phyloP scores from a whole-genome alignment of 2,329 filamentous ascomycete genomes.

The Pseudocercospora crystallina region DNA sequence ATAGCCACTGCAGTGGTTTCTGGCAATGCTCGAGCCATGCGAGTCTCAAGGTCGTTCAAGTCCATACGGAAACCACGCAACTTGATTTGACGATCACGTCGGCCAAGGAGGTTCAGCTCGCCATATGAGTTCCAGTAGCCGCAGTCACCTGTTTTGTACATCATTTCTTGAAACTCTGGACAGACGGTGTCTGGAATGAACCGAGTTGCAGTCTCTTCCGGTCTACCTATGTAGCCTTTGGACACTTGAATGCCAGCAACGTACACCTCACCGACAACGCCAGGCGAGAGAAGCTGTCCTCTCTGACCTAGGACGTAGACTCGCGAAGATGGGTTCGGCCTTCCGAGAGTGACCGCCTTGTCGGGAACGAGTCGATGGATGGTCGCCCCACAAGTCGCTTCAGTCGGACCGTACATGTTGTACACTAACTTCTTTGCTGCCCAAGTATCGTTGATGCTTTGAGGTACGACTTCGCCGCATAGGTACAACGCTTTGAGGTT shows the following conservation, averaged over 20 bases:
- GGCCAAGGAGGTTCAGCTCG: neutral
- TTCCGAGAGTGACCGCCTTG: neutral
- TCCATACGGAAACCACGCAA: slow-evolving; percentile 2
- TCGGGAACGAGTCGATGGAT: slow-evolving; percentile 1
- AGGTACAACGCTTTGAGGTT: neutral
- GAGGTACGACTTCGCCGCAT: neutral
- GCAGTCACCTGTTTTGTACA: slow-evolving; percentile 3
- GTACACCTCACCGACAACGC: too few relatives aligned
- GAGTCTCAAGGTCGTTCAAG: neutral
- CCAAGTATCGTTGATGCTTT: neutral
- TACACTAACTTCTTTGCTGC: neutral
- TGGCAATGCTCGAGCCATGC: neutral
- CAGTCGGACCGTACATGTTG: slow-evolving; percentile 6
- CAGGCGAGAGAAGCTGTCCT: too few relatives aligned
- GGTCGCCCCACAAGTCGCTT: slow-evolving; percentile 4
- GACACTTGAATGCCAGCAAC: too few relatives aligned
- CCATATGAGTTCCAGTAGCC: slow-evolving; percentile 5
- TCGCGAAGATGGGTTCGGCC: neutral
- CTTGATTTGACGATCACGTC: slow-evolving; percentile 7
- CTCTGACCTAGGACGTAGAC: neutral
- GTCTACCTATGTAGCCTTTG: too few relatives aligned
- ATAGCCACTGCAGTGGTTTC: neutral
- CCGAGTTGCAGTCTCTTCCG: too few relatives aligned
- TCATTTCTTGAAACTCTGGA: slow-evolving; percentile 1
- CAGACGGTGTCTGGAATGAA: neutral